Evolutionary conservation across 768 basidiomycete genomes (phyloP).

Genomic region (Leccinellum rugosiceps): DNA sequence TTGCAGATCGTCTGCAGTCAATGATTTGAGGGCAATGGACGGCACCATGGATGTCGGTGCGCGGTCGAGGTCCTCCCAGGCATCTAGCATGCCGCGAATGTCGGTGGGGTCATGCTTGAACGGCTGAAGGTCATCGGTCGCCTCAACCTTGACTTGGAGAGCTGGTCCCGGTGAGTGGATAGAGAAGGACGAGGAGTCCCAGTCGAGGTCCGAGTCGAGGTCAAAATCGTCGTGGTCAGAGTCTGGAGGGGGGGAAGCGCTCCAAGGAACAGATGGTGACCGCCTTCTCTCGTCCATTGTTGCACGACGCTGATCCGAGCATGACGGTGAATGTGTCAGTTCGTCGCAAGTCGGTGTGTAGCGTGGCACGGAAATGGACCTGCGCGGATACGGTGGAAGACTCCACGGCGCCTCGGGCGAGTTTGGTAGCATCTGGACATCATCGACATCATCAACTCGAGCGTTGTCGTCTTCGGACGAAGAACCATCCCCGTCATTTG

Average conservation of each 20-base stretch:
- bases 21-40: conserved; percentile 29
- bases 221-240: conserved; percentile 49
- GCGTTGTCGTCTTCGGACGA: conserved; percentile 39
- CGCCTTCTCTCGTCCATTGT: conserved; percentile 37
- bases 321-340: conserved; percentile 29
- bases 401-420: conserved; percentile 43
- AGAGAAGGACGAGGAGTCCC: conserved; percentile 49
- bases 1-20: conserved; percentile 37
- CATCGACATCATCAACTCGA: conserved; percentile 20
- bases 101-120: conserved; percentile 62
- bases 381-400: conserved; percentile 54
- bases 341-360: conserved; percentile 48
- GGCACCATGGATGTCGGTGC: conserved; percentile 24
- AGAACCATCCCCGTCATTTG: conserved; percentile 32
- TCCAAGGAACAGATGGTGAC: conserved; percentile 57
- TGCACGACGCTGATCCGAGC: conserved; percentile 23
- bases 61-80: conserved; percentile 64
- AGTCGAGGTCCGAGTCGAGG: conserved; percentile 54
- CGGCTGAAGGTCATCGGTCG: conserved; percentile 27
- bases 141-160: conserved; percentile 20
- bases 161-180: conserved; percentile 20
- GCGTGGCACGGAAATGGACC: conserved; percentile 54
- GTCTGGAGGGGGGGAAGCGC: conserved; percentile 70
- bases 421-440: conserved; percentile 17
- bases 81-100: conserved; percentile 61